Base-by-base conservation (phyloP, 2,329 filamentous ascomycete species). In the Kalaharituber pfeilii region DNA sequence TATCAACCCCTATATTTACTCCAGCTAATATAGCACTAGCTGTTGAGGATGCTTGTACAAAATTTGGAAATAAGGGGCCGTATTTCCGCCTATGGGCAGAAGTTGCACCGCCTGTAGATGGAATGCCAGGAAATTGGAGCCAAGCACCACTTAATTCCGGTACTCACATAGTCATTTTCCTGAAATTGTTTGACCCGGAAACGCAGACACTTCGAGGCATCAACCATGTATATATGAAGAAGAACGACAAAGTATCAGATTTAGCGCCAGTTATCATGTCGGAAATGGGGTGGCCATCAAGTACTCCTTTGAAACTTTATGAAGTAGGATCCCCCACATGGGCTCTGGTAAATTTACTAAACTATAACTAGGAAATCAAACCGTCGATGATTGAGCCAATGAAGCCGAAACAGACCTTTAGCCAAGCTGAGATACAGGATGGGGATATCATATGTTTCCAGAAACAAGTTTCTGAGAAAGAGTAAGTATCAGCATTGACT, bases 381-480 rank as follows among this genome's bases (percentile, higher is more conserved):
- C 87, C 88, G 51, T 85, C 80, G 57, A 96, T 96, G 88, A 94
- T 98, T 61, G 93, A 98, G 66, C 76, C 78, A 5, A 82, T 98
- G 73, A 96, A 95, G 69, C 77, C 82, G 0, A 96, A 94, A 70
- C 80, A 86, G 65, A 86, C 87, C 0, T 75, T 98, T 56, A 84
- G 87, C 61, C 81, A 85, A 56, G 91, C 91, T 1, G 93, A 98
- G 67, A 83, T 98, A 24, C 89, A 96, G 66, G 89, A 98, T 64
- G 91, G 91, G 50, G 91, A 98, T 65, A 94, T 98, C 62, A 80
- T 98, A 54, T 94, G 88, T 66, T 95, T 96, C 70, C 91, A 98
- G 67, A 78, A 78, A 56, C 71, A 75, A 25, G 69, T 77, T 30
- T 68, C 67, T 25, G 73, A 76, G 20, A 73, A 73, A 56, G 71